Conservation (phyloP, 1,139 yeast species). For the Kodamaea arcana region DNA sequence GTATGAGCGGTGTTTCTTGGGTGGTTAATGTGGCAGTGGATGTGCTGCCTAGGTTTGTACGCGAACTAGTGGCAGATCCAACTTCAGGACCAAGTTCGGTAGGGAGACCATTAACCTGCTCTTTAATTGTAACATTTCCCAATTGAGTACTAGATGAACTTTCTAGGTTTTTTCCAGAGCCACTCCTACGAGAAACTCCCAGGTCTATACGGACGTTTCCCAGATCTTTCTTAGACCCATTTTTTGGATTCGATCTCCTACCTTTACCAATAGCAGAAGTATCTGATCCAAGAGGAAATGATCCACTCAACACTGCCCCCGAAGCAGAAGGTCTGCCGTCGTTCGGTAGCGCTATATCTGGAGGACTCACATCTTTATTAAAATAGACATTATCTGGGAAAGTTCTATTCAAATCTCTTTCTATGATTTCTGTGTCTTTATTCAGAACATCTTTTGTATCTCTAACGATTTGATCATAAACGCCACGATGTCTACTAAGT, state of each 20-base stretch:
- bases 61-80: no score
- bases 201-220: no score
- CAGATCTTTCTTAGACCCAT: no score
- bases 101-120: neutral
- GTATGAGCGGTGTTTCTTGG: slow-evolving; percentile 59
- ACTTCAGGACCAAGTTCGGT: neutral
- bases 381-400: slow-evolving; percentile 90
- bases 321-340: slow-evolving; percentile 5
- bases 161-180: neutral
- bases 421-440: slow-evolving; percentile 86
- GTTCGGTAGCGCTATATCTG: slow-evolving; percentile 2
- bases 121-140: neutral
- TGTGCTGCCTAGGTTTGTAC: neutral
- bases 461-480: slow-evolving; percentile 62
- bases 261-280: neutral
- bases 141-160: neutral
- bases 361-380: slow-evolving; percentile 20
- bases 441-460: slow-evolving; percentile 50
- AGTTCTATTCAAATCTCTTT: slow-evolving; percentile 86
- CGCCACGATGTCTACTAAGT: slow-evolving; percentile 63
- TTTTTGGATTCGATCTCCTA: neutral
- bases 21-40: neutral
- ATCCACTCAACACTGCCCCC: neutral
- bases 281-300: neutral
- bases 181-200: neutral